Conservation (phyloP, 495 filamentous ascomycete genomes). For the Penicillium coprophilum region DNA sequence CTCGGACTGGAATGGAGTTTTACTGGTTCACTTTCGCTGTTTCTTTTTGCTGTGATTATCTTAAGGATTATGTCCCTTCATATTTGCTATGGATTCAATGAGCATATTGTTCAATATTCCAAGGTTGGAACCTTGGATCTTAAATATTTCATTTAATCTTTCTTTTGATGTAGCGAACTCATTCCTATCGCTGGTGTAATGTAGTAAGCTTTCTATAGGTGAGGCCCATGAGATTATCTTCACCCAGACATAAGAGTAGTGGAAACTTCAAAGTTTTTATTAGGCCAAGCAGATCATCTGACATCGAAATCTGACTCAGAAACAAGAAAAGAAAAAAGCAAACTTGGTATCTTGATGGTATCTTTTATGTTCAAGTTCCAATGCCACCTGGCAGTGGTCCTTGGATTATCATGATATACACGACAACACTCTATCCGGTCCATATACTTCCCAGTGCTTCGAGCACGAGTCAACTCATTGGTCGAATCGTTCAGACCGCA, state of each 20-base stretch:
- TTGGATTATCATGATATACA: not conserved
- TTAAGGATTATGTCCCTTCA: not conserved
- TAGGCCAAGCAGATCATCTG: not conserved
- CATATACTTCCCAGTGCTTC: not conserved
- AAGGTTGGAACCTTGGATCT: not conserved
- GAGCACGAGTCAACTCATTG: not conserved
- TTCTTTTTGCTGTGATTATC: not conserved
- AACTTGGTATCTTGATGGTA: conserved; percentile 8
- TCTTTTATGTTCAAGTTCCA: not conserved
- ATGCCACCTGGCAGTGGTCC: not conserved
- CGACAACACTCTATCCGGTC: not conserved
- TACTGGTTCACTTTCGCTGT: not conserved
- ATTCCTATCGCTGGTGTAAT: not conserved
- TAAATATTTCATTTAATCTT: not conserved
- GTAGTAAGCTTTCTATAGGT: not conserved
- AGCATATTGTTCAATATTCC: not conserved
- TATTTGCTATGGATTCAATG: not conserved
- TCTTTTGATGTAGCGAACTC: not conserved
- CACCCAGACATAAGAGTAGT: too few species aligned
- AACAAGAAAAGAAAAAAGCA: not conserved
- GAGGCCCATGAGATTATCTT: too few species aligned
- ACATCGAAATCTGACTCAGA: too few species aligned
- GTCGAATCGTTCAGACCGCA: not conserved
- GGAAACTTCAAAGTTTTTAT: too few species aligned
- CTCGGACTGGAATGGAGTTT: conserved; percentile 12